Conservation (phyloP, 1,284 basidiomycete genomes). For the Cystobasidium pallidum region DNA sequence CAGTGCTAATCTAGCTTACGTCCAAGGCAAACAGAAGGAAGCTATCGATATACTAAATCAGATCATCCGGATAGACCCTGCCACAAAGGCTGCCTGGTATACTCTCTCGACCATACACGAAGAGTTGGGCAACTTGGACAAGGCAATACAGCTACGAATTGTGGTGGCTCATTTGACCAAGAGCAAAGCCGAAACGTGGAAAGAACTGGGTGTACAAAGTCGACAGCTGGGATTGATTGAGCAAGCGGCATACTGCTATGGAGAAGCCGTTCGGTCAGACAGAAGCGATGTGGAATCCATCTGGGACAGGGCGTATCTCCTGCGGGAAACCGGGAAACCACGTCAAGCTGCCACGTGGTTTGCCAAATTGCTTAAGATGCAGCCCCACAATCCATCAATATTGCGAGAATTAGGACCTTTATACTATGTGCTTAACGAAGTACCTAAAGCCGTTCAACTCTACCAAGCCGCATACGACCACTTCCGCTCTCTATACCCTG, state of each 20-base stretch:
- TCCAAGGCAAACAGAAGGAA: conserved; percentile 69
- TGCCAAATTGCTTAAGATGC: conserved; percentile 71
- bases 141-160: conserved; percentile 79
- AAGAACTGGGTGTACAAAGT: conserved; percentile 70
- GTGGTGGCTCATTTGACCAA: conserved; percentile 79
- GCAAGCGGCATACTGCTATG: conserved; percentile 89
- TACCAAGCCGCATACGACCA: conserved; percentile 67
- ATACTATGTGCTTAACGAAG: conserved; percentile 71
- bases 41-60: conserved; percentile 83
- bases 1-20: conserved; percentile 84
- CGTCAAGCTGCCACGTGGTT: conserved; percentile 75
- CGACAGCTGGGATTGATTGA: conserved; percentile 72
- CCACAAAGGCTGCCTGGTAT: conserved; percentile 79
- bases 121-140: conserved; percentile 65
- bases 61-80: conserved; percentile 89
- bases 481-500: conserved; percentile 55
- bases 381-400: conserved; percentile 78
- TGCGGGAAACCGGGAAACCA: conserved; percentile 73
- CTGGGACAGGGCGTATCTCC: conserved; percentile 85
- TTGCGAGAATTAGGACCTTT: conserved; percentile 78
- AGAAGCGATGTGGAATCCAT: conserved; percentile 79
- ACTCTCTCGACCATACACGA: conserved; percentile 63
- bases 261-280: conserved; percentile 78
- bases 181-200: conserved; percentile 81
- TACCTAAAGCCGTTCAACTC: conserved; percentile 66